Base-by-base conservation (phyloP, 768 basidiomycete species). In the Hysterangium stoloniferum region DNA sequence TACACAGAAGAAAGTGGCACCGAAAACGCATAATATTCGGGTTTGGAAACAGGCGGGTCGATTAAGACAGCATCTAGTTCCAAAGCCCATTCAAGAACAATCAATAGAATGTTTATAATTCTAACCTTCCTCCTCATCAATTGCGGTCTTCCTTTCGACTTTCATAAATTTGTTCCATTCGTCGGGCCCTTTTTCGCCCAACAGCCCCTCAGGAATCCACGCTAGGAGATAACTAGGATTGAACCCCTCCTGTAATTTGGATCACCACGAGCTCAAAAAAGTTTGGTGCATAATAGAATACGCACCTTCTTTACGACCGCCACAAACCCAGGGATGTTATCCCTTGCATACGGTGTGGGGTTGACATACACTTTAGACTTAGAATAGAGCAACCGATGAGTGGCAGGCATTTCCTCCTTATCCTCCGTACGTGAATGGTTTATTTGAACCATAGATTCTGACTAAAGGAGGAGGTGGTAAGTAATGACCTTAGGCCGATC, bases 291-390 rank as follows among this genome's bases (percentile, higher is more conserved):
- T 25, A 5, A 29, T 19, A 3, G 13, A 11, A 24, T 4, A 71
- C 83, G 48, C 57, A 91, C 91, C 60, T 85, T 78, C 71, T 92
- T 90, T 17, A 98, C 93, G 52, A 99, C 74, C 13, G 86, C 83
- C 6, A 93, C 82, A 63, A 95, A 98, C 1, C 96, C 96, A 2
- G 90, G 81, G 31, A 97, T 88, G 65, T 97, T 95, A 66, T 98
- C 96, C 60, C 86, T 76, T 2, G 86, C 75, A 64, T 92, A 94
- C 3, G 86, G 81, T 2, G 93, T 95, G 0, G 96, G 96, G 58
- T 97, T 90, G 37, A 99, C 82, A 62, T 95, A 93, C 38, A 97
- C 95, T 64, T 93, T 94, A 35, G 86, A 89, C 64, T 95, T 96
- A 65, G 82, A 85, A 59, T 91, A 96, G 12, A 97, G 64, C 42